Evolutionary conservation across 1,139 yeast species (phyloP), one percentile per base, ranked within the genome.

Genomic region (Kodamaea derodonti): DNA sequence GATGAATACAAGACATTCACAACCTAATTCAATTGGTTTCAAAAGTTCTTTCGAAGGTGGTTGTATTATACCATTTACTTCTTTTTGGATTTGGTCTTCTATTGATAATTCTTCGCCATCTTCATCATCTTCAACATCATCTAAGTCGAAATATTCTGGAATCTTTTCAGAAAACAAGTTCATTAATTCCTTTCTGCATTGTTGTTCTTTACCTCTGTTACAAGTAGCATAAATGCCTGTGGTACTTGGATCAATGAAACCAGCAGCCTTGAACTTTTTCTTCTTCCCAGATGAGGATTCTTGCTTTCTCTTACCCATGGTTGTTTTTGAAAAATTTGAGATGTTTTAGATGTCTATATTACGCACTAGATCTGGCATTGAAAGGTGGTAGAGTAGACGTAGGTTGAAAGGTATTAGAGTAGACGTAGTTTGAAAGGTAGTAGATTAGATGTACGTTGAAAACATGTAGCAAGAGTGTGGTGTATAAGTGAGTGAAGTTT

Each of bases 141-240:
- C 57, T 25, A 68, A 48, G 36, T 71, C 71, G 37, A 73, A 80
- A 39, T 69, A 69, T 46, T 77, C 76, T 38, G 73, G 75, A 12
- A 75, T 60, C 43, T 78, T 78, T 33, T 75, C 71, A 35, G 62
- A 52, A 37, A 90, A 73, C 24, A 88, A 59, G 36, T 71, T 62
- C 47, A 77, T 69, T 48, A 90, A 63, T 56, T 90, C 97, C 40
- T 78, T 76, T 14, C 81, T 75, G 47, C 95, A 84, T 37, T 75
- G 78, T 39, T 73, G 70, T 58, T 90, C 96, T 45, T 81, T 78
- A 29, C 85, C 83, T 48, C 95, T 69, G 33, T 77, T 72, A 57
- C 97, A 86, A 0, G 96, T 85, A 15, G 88, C 95, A 59, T 82
- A 92, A 2, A 86, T 67, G 1, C 97, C 96, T 30, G 82, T 65